Evolutionary conservation across 257 asterid species (phyloP), one percentile per base, ranked within the genome.

Genomic region (Scutellaria galericulata): DNA sequence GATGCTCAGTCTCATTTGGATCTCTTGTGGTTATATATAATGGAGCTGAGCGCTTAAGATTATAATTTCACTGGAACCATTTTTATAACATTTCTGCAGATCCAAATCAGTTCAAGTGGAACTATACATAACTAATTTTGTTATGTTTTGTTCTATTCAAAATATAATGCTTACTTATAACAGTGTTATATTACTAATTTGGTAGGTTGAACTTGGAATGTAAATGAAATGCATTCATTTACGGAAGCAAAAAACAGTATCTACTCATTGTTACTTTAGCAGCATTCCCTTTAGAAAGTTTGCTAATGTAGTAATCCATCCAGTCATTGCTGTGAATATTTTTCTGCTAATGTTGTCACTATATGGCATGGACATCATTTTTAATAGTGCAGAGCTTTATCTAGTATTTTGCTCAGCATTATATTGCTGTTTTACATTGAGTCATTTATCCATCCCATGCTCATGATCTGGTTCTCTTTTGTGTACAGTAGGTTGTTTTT

Each of bases 1-100:
- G 65, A 68, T 79, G 57, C 22, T 15, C 12, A 24, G 47, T 54
- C 46, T 56, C 42, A 58, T 75, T 74, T 53, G 53, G 77, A 73
- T 77, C 64, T 68, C 64, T 64, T 62, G 18, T 9, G 48, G 12
- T 44, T 20, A 74, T 58, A 45, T 59, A 42, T 62, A 53, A 35
- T 75, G 48, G 46, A 42, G 66, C 66, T 37, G 47, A 60, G 47
- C 42, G 70, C 13, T 37, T 55, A 35, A 41, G 70, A 61, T 54
- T 72, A 66, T 31, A 22, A 68, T 51, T 14, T 20, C 39, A 6
- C 74, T 60, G 41, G 22, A 18, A 54, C n/a, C 68, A 37, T 58
- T 7, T 63, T 24, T 41, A 13, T 62, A 9, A 56, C 50, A 27
- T 46, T 55, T 59, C 35, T 42, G 48, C 54, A 63, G 69, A 78